Conservation (phyloP, 495 filamentous ascomycete species). For the Paragyromitra xinjiangensis region DNA sequence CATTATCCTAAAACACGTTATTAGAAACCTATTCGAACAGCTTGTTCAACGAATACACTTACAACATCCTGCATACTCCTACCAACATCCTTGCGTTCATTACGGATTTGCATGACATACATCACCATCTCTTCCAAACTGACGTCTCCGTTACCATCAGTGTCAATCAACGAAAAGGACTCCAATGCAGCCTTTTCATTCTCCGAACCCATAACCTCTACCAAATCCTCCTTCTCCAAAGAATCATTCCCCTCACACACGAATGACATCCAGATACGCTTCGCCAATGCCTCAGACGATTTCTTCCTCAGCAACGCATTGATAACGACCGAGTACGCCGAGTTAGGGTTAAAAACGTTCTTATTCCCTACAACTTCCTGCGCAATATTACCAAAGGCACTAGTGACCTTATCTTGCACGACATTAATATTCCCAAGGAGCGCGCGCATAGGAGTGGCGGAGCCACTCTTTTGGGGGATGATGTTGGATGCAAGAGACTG, state of each 20-base stretch:
- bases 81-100: conserved; percentile 82
- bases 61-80: conserved; percentile 94
- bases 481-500: conserved; percentile 70
- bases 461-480: conserved; percentile 65
- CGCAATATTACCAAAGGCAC: conserved; percentile 91
- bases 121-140: conserved; percentile 94
- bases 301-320: conserved; percentile 84
- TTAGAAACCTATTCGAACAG: not conserved
- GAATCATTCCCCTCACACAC: conserved; percentile 86
- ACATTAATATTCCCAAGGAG: conserved; percentile 79
- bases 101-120: conserved; percentile 81
- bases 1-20: conserved; percentile 67
- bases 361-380: conserved; percentile 89
- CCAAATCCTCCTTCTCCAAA: conserved; percentile 79
- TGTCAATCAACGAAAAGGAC: conserved; percentile 79
- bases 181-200: conserved; percentile 79
- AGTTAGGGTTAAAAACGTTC: conserved; percentile 88
- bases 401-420: conserved; percentile 88
- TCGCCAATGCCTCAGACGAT: conserved; percentile 85
- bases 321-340: conserved; percentile 85
- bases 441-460: conserved; percentile 77
- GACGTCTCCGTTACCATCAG: conserved; percentile 91
- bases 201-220: conserved; percentile 82
- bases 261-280: conserved; percentile 97
- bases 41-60: conserved; percentile 15